Percentiles rank a stretch among this genome's conserved stretches.
These are phyloP conservation scores for Rhynchospora breviuscula DNA, from an alignment of 176 grass and related monocot genomes.

Conservation along the genomic window DNA sequence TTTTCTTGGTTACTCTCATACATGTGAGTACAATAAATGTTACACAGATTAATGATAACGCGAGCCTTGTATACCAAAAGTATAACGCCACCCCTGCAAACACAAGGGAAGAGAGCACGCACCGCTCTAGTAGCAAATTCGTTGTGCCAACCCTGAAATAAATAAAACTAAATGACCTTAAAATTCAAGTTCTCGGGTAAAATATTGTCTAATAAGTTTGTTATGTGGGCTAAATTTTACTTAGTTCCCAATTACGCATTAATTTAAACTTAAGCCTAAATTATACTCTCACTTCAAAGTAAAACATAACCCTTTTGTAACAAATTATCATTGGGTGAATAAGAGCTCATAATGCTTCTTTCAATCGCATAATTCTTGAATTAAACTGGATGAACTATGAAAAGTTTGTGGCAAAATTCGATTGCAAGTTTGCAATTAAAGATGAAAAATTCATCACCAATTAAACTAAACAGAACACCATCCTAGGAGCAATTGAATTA, in stretches of 20 bases:
- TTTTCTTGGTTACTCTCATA: conserved; percentile 39
- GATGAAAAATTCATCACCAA: background rate
- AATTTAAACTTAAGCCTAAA: background rate
- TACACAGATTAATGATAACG: conserved; percentile 30
- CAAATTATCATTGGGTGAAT: background rate
- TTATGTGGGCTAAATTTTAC: background rate
- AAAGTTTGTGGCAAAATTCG: background rate
- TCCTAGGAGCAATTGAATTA: background rate
- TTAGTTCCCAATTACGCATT: background rate
- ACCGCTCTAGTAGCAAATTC: conserved; percentile 20
- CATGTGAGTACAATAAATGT: conserved; percentile 29
- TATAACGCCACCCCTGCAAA: conserved; percentile 38
- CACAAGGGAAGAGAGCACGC: conserved; percentile 28
- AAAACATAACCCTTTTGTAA: background rate
- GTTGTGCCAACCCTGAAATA: conserved; percentile 37
- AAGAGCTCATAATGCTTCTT: no score
- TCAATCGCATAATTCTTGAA: no score
- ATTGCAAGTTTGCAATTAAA: background rate
- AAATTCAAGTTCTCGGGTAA: background rate
- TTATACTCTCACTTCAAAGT: background rate
- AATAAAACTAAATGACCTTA: background rate
- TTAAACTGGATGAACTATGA: background rate
- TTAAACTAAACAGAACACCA: background rate
- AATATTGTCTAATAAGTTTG: background rate
- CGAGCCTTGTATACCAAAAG: conserved; percentile 31